A percentile compares a stretch with the other conserved stretches of the same genome.
Evolutionary conservation across 2,329 filamentous ascomycete species (phyloP).

Genomic region (Ophiostoma tasmaniense): DNA sequence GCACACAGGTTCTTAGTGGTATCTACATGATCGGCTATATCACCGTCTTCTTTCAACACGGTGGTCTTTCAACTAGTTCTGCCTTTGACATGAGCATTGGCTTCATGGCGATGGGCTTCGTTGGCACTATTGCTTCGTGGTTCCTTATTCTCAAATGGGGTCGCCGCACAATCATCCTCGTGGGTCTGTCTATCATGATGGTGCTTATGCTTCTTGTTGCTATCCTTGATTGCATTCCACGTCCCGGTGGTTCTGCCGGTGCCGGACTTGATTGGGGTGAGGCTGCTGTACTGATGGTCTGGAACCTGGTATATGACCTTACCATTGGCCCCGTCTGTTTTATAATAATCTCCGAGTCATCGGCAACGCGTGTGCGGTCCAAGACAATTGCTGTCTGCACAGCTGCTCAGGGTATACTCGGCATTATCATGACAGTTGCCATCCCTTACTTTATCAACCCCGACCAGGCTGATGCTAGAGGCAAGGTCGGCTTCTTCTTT

Average conservation of each 20-base stretch:
- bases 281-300: constrained; percentile 42
- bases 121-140: constrained; percentile 48
- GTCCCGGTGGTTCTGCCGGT: constrained; percentile 27
- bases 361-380: constrained; percentile 36
- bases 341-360: constrained; percentile 47
- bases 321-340: constrained; percentile 43
- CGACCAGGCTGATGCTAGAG: constrained; percentile 35
- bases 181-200: constrained; percentile 36
- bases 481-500: constrained; percentile 41
- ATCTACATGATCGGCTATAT: constrained; percentile 58
- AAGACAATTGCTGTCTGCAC: constrained; percentile 39
- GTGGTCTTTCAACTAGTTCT: constrained; percentile 40
- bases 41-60: constrained; percentile 52
- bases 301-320: constrained; percentile 44
- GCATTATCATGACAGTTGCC: constrained; percentile 36
- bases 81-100: constrained; percentile 50
- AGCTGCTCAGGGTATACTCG: constrained; percentile 33
- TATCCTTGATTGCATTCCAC: constrained; percentile 38
- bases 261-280: constrained; percentile 36
- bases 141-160: constrained; percentile 40
- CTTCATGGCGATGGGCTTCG: constrained; percentile 42
- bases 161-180: constrained; percentile 43
- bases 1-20: constrained; percentile 55
- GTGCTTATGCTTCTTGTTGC: constrained; percentile 40
- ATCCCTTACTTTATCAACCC: constrained; percentile 39